phyloP scores from a whole-genome alignment of 257 asterid species.

The Mentha longifolia region DNA sequence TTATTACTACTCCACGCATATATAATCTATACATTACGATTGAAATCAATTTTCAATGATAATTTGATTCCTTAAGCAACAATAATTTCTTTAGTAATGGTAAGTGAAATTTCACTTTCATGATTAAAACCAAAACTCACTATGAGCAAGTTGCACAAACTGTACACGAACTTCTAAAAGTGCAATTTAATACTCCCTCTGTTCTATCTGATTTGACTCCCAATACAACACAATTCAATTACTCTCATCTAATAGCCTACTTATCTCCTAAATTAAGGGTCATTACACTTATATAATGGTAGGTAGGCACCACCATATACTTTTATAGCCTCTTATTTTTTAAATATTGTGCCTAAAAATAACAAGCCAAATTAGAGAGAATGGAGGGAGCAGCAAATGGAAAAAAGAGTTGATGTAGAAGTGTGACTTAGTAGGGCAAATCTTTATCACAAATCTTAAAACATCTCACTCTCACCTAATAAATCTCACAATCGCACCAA shows the following conservation, averaged over 20 bases:
- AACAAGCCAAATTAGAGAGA: too few relatives aligned
- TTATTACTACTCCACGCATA: too few relatives aligned
- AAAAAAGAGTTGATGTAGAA: background rate
- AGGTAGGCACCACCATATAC: too few relatives aligned
- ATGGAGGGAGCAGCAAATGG: too few relatives aligned
- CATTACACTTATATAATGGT: too few relatives aligned
- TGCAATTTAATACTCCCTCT: background rate
- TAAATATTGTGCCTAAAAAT: too few relatives aligned
- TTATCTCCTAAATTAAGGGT: too few relatives aligned
- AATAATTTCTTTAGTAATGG: background rate
- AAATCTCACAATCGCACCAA: background rate
- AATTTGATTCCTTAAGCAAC: background rate
- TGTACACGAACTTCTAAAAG: background rate
- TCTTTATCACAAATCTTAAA: constrained; percentile 19
- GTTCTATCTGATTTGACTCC: too few relatives aligned
- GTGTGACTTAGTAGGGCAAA: background rate
- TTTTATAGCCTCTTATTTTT: too few relatives aligned
- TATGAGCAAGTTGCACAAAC: background rate
- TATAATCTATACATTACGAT: background rate
- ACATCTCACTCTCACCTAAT: constrained; percentile 22
- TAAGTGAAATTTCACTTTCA: background rate
- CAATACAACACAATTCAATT: too few relatives aligned
- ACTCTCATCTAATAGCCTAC: too few relatives aligned
- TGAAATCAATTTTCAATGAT: background rate
- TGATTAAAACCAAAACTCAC: background rate